A percentile compares a stretch with the other conserved stretches of the same genome.
Conservation (phyloP, 441 rosid species). For the Kokia cookei region DNA sequence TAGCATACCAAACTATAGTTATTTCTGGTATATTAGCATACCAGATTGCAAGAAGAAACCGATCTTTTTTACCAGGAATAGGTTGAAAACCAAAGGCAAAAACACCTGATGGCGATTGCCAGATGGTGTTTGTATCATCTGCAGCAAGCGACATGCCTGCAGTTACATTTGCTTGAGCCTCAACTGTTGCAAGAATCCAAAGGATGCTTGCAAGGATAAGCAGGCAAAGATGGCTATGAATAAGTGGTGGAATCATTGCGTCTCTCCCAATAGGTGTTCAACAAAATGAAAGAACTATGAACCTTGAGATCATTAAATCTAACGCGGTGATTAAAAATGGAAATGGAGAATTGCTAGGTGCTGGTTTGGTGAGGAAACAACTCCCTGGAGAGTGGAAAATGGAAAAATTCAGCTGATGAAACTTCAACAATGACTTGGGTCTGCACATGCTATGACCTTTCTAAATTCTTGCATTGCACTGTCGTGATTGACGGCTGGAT, state of each 20-base stretch:
- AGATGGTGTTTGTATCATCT: not conserved
- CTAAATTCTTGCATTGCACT: not conserved
- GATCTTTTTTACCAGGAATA: not conserved
- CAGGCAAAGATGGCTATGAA: not conserved
- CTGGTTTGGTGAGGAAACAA: not conserved
- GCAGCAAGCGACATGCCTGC: conserved; percentile 6
- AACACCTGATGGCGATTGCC: conserved; percentile 19
- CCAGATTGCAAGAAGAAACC: conserved; percentile 25
- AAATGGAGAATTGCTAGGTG: not conserved
- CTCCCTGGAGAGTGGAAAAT: not conserved
- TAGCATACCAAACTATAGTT: conserved; percentile 26
- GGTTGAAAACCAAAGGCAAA: conserved; percentile 29
- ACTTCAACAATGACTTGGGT: not conserved
- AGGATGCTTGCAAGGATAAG: not conserved
- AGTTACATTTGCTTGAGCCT: not conserved
- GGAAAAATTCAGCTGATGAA: not conserved
- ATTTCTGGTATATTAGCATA: conserved; percentile 16
- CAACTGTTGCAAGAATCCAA: not conserved
- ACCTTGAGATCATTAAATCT: not conserved
- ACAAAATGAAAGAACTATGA: not conserved
- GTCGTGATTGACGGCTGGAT: too few relatives aligned
- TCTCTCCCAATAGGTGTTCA: not conserved
- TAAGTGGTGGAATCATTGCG: not conserved
- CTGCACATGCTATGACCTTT: not conserved
- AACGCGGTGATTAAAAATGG: not conserved